These are phyloP conservation scores for Pichia norvegensis DNA, from an alignment of 1,139 yeast genomes.

Conservation along the genomic window DNA sequence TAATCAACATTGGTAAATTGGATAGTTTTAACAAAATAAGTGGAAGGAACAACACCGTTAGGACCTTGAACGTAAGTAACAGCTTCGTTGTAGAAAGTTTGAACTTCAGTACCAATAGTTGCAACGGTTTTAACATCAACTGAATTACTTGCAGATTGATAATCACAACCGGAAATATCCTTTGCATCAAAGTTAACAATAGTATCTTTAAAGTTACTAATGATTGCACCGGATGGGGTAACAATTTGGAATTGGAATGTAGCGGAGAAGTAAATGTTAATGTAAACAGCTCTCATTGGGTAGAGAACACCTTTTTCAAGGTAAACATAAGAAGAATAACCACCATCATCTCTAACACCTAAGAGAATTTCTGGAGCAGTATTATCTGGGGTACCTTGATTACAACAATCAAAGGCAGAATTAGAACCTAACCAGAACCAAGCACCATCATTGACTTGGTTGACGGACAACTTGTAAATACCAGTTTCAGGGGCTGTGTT, in stretches of 20 bases:
- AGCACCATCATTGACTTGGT: constrained; percentile 22
- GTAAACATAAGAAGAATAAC: constrained; percentile 15
- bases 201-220: constrained; percentile 7
- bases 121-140: neutral
- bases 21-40: constrained; percentile 8
- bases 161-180: constrained; percentile 3
- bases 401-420: constrained; percentile 27
- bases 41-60: constrained; percentile 3
- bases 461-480: constrained; percentile 17
- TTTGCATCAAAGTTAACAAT: constrained; percentile 4
- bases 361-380: constrained; percentile 9
- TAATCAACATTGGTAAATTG: constrained; percentile 7
- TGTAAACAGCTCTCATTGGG: constrained; percentile 25
- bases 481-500: constrained; percentile 20
- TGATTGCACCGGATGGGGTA: constrained; percentile 15
- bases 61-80: constrained; percentile 32
- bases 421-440: constrained; percentile 21
- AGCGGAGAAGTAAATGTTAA: constrained; percentile 12
- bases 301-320: constrained; percentile 21
- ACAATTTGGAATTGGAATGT: constrained; percentile 12
- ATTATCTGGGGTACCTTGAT: constrained; percentile 1
- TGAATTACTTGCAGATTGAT: constrained; percentile 1
- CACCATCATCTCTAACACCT: constrained; percentile 7
- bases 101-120: neutral
- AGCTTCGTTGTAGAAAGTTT: constrained; percentile 7